Conservation (phyloP, 805 yeast species). For the Kuraishia capsulata region DNA sequence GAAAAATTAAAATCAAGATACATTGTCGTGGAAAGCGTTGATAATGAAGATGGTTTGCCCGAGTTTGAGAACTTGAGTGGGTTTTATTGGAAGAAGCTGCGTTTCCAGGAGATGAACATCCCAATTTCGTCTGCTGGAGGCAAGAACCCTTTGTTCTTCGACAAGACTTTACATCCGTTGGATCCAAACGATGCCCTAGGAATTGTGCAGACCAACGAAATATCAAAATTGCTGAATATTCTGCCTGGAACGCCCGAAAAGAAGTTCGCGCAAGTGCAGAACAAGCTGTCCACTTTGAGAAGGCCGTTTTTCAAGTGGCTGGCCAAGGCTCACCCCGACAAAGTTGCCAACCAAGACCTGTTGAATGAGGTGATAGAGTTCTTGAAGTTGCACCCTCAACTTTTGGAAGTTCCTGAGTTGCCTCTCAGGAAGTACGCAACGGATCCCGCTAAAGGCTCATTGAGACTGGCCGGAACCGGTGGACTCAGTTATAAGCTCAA, state of each 20-base stretch:
- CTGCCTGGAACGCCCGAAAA: slow-evolving; percentile 15
- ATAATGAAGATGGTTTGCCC: slow-evolving; percentile 58
- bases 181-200: slow-evolving; percentile 1
- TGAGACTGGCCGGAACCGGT: slow-evolving; percentile 53
- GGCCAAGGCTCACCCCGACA: slow-evolving; percentile 38
- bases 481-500: slow-evolving; percentile 64
- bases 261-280: slow-evolving; percentile 24
- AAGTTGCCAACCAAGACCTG: slow-evolving; percentile 22
- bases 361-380: slow-evolving; percentile 30
- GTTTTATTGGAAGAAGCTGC: slow-evolving; percentile 46
- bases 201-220: slow-evolving; percentile 14
- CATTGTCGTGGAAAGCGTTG: slow-evolving; percentile 57
- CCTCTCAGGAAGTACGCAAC: neutral
- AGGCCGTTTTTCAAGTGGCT: slow-evolving; percentile 47
- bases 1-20: slow-evolving; percentile 46
- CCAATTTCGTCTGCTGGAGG: slow-evolving; percentile 19
- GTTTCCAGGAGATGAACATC: slow-evolving; percentile 62
- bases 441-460: slow-evolving; percentile 1
- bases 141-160: slow-evolving; percentile 7
- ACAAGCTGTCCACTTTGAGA: slow-evolving; percentile 37
- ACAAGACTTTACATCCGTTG: neutral
- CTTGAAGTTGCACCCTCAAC: slow-evolving; percentile 17
- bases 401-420: slow-evolving; percentile 4
- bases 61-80: slow-evolving; percentile 61
- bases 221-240: slow-evolving; percentile 21